A percentile compares a stretch with the other conserved stretches of the same genome.
phyloP scores from a whole-genome alignment of 169 alveolate species.

The Eimeria falciformis region DNA sequence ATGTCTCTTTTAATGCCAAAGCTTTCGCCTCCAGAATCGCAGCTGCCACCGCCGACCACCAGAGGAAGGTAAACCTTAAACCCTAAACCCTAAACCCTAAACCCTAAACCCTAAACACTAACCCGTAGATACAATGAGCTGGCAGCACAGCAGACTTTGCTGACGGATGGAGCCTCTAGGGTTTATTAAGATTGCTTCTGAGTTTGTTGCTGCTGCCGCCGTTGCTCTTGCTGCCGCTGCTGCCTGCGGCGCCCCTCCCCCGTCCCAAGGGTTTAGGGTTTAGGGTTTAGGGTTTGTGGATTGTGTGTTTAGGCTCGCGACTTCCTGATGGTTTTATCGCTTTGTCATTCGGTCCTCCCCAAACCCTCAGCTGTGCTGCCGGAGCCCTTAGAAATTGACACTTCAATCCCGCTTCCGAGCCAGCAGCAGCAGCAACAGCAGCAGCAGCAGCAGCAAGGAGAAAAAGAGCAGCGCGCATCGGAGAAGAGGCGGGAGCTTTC shows the following conservation, averaged over 20 bases:
- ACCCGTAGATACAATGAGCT: not conserved
- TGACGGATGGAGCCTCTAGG: too few relatives aligned
- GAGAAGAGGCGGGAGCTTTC: not conserved
- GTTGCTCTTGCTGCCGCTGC: not conserved
- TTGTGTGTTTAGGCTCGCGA: constrained; percentile 47
- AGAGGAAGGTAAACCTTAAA: not conserved
- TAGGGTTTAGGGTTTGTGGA: constrained; percentile 16
- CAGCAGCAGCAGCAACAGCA: constrained; percentile 41
- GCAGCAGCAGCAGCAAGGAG: not conserved
- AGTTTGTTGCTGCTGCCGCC: not conserved
- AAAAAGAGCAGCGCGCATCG: constrained; percentile 1
- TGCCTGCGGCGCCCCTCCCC: not conserved
- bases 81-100: not conserved
- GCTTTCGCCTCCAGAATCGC: constrained; percentile 33
- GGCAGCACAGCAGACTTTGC: too few relatives aligned
- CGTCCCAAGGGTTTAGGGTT: not conserved
- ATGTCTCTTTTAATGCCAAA: constrained; percentile 46
- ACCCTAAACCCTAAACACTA: not conserved
- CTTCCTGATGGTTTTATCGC: constrained; percentile 69
- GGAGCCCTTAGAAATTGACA: constrained; percentile 7
- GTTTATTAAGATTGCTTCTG: too few relatives aligned
- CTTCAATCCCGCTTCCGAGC: not conserved
- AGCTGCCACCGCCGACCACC: constrained; percentile 31
- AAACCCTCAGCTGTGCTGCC: constrained; percentile 53
- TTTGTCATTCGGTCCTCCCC: constrained; percentile 78